These are phyloP conservation scores for Gentiana straminea DNA, from an alignment of 257 asterid genomes.

Conservation along the genomic window DNA sequence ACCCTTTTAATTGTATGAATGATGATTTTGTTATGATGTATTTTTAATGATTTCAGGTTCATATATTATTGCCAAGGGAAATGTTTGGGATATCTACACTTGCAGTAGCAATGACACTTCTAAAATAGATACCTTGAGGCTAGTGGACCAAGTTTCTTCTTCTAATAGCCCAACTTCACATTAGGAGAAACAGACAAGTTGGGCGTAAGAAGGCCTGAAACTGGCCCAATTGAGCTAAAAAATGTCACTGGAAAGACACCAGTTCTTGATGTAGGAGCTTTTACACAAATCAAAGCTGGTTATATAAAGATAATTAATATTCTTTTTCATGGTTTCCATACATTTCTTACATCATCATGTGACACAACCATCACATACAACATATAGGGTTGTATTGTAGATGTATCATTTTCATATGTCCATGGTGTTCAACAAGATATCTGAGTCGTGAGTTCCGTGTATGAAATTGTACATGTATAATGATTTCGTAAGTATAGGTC, in stretches of 20 bases:
- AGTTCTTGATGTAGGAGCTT: constrained; percentile 22
- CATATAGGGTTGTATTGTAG: neutral
- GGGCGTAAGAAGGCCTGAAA: constrained; percentile 16
- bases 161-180: constrained; percentile 15
- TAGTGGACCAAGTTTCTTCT: constrained; percentile 19
- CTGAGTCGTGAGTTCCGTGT: neutral
- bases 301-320: constrained; percentile 10
- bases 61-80: constrained; percentile 24
- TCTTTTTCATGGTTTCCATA: neutral
- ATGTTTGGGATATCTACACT: constrained; percentile 22
- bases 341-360: neutral
- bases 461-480: too few relatives aligned
- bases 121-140: constrained; percentile 24
- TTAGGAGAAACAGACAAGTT: constrained; percentile 17
- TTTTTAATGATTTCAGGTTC: constrained; percentile 20
- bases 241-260: constrained; percentile 21
- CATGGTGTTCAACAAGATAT: neutral
- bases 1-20: too few relatives aligned
- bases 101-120: constrained; percentile 19
- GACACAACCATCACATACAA: neutral
- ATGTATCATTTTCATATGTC: neutral
- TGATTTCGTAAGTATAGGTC: too few relatives aligned
- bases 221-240: constrained; percentile 23
- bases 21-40: neutral
- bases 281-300: constrained; percentile 21